phyloP scores from a whole-genome alignment of 805 yeast species.

The Wickerhamiella azyma region DNA sequence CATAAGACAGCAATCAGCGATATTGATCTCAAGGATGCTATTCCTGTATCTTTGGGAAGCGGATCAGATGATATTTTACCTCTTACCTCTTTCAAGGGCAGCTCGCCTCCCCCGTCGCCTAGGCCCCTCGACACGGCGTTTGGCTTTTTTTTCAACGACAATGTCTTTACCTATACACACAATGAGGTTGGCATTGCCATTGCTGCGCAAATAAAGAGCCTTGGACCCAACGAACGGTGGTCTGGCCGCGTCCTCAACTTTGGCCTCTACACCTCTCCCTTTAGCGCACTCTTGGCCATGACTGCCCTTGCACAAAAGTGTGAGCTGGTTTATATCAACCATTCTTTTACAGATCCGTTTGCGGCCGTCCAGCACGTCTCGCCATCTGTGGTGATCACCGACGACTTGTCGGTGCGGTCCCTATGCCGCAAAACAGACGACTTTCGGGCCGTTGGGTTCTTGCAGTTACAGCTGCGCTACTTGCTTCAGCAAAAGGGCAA shows the following conservation, averaged over 20 bases:
- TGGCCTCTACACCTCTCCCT: conserved; percentile 19
- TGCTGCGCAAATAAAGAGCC: conserved; percentile 26
- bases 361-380: conserved; percentile 14
- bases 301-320: conserved; percentile 23
- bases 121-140: neutral
- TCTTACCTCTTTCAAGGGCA: conserved; percentile 1
- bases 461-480: conserved; percentile 10
- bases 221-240: conserved; percentile 24
- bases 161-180: conserved; percentile 11
- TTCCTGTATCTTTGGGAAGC: neutral
- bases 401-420: conserved; percentile 22
- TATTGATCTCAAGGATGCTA: conserved; percentile 1
- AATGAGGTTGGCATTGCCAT: conserved; percentile 24
- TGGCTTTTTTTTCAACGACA: neutral
- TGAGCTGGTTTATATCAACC: conserved; percentile 14
- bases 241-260: conserved; percentile 24
- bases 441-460: conserved; percentile 13
- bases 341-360: conserved; percentile 14
- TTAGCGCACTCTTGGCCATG: conserved; percentile 21
- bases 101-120: neutral
- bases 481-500: conserved; percentile 20
- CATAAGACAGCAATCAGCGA: neutral
- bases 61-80: conserved; percentile 7
- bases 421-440: conserved; percentile 18
- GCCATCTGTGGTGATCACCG: conserved; percentile 24